Evolutionary conservation across 768 basidiomycete genomes (phyloP).

Genomic region (Lentinula raphanica): DNA sequence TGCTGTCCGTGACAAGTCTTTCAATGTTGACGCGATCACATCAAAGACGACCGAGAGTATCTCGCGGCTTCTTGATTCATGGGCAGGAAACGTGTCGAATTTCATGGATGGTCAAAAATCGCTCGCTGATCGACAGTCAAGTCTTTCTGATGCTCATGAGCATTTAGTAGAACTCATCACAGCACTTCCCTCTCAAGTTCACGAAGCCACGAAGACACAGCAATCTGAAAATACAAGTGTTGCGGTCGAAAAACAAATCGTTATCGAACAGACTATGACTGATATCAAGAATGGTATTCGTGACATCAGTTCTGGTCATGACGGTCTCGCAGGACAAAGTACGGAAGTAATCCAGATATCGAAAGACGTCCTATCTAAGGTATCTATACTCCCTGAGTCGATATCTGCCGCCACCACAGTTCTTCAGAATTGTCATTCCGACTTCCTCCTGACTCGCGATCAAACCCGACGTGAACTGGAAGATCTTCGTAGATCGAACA

Average conservation of each 20-base stretch:
- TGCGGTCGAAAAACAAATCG: slow-evolving; percentile 13
- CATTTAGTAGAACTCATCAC: slow-evolving; percentile 37
- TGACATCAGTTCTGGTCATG: slow-evolving; percentile 45
- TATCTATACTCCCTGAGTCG: slow-evolving; percentile 55
- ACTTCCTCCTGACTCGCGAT: slow-evolving; percentile 54
- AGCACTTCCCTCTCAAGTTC: slow-evolving; percentile 43
- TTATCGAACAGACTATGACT: slow-evolving; percentile 30
- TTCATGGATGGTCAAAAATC: slow-evolving; percentile 40
- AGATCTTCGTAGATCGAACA: slow-evolving; percentile 61
- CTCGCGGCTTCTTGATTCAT: slow-evolving; percentile 36
- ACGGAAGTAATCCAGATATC: slow-evolving; percentile 47
- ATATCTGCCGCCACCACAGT: slow-evolving; percentile 48
- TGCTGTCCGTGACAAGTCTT: slow-evolving; percentile 67
- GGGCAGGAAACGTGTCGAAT: slow-evolving; percentile 33
- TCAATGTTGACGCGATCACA: slow-evolving; percentile 57
- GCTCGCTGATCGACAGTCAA: slow-evolving; percentile 30
- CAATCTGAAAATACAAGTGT: slow-evolving; percentile 22
- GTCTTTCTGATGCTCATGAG: slow-evolving; percentile 34
- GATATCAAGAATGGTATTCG: slow-evolving; percentile 48
- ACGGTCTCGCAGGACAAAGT: slow-evolving; percentile 39
- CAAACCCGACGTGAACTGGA: slow-evolving; percentile 59
- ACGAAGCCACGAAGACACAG: slow-evolving; percentile 39
- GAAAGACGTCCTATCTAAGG: slow-evolving; percentile 46
- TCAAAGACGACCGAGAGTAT: slow-evolving; percentile 53
- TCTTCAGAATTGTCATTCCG: slow-evolving; percentile 57